Evolutionary conservation across 2,329 filamentous ascomycete species (phyloP).

Genomic region (Epichloe scottii): DNA sequence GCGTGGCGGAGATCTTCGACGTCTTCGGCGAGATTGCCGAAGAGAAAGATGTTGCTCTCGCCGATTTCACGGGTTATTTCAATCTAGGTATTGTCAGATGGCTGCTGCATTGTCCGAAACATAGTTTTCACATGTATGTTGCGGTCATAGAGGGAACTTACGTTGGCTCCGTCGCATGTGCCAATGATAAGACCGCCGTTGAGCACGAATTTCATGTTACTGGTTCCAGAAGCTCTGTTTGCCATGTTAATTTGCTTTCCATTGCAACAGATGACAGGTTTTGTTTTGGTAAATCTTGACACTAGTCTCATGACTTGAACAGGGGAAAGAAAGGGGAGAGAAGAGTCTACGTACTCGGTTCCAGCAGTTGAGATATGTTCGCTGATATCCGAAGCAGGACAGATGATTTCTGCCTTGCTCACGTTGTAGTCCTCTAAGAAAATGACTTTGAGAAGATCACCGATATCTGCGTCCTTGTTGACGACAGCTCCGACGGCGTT

Average conservation of each 20-base stretch:
- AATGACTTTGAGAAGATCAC: conserved; percentile 90
- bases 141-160: conserved; percentile 35
- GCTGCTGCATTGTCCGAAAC: neutral
- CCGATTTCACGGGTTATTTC: conserved; percentile 96
- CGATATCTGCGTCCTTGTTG: conserved; percentile 85
- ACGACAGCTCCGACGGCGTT: conserved; percentile 84
- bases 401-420: conserved; percentile 96
- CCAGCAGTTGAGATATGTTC: conserved; percentile 98
- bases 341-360: conserved; percentile 51
- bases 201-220: conserved; percentile 99
- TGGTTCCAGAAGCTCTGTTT: conserved; percentile 59
- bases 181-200: conserved; percentile 96
- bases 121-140: neutral
- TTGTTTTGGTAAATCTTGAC: neutral
- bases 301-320: no score
- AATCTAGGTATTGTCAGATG: conserved; percentile 37
- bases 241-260: conserved; percentile 4
- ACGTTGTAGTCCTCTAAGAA: conserved; percentile 99
- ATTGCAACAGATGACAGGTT: neutral
- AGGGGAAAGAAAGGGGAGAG: neutral
- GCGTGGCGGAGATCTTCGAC: conserved; percentile 89
- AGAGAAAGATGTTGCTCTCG: conserved; percentile 96
- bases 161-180: conserved; percentile 94
- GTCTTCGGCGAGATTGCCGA: conserved; percentile 89
- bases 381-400: conserved; percentile 86